Evolutionary conservation across 495 filamentous ascomycete species (phyloP).

Genomic region (Penicillium samsonianum): DNA sequence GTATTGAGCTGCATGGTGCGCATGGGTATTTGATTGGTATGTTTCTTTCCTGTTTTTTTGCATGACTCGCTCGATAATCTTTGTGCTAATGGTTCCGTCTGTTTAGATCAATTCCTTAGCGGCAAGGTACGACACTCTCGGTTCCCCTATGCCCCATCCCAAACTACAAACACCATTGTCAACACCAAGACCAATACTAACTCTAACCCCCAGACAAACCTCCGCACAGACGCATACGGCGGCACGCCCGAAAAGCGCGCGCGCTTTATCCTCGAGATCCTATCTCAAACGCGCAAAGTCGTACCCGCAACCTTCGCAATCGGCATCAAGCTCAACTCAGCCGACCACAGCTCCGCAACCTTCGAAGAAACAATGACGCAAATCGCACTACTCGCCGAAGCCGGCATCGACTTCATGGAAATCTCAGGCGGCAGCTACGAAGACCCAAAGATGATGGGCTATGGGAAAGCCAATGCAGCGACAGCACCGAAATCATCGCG

Average conservation of each 20-base stretch:
- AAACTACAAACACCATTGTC: neutral
- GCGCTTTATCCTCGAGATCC: constrained; percentile 51
- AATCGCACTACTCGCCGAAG: constrained; percentile 50
- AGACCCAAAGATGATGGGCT: constrained; percentile 46
- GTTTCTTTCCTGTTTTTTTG: neutral
- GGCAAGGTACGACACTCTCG: constrained; percentile 32
- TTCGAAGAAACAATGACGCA: constrained; percentile 55
- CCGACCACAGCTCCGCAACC: constrained; percentile 50
- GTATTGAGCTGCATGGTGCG: constrained; percentile 58
- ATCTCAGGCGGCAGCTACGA: constrained; percentile 62
- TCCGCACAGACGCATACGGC: constrained; percentile 51
- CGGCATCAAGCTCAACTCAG: constrained; percentile 65
- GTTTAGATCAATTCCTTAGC: constrained; percentile 45
- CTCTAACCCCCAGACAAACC: constrained; percentile 35
- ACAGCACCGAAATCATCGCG: constrained; percentile 33
- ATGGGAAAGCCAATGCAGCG: constrained; percentile 10
- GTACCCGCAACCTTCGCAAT: constrained; percentile 53
- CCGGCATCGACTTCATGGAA: constrained; percentile 63
- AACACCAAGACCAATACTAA: constrained; percentile 4
- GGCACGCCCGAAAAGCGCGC: constrained; percentile 47
- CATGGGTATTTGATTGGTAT: constrained; percentile 61
- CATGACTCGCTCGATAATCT: neutral
- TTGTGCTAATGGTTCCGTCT: constrained; percentile 10
- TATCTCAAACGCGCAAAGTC: constrained; percentile 41
- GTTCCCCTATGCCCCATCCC: neutral